phyloP scores from a whole-genome alignment of 2,329 filamentous ascomycete species.

The Hymenotorrendiella dingleyae region DNA sequence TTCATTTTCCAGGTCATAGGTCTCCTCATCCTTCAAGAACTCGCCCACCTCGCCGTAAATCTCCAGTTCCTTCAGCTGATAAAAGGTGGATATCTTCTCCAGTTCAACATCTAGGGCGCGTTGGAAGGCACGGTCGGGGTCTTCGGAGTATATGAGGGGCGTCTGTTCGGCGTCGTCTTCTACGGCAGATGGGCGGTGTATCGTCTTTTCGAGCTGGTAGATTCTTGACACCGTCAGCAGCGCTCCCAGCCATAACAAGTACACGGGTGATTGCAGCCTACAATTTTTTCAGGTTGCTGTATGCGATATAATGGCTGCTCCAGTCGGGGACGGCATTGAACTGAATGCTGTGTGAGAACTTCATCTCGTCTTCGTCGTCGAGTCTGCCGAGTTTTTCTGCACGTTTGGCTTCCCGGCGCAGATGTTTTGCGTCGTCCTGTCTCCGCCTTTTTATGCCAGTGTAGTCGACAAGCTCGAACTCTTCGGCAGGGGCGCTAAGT shows the following conservation, averaged over 20 bases:
- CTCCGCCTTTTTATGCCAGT: constrained; percentile 9
- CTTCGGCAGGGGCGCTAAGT: constrained; percentile 13
- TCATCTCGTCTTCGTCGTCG: constrained; percentile 81
- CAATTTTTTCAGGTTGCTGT: constrained; percentile 99
- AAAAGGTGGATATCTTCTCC: constrained; percentile 92
- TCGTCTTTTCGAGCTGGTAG: constrained; percentile 85
- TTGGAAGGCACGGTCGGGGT: constrained; percentile 77
- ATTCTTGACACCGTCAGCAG: constrained; percentile 52
- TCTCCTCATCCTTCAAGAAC: constrained; percentile 70
- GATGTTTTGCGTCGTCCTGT: constrained; percentile 6
- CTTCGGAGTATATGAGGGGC: constrained; percentile 66
- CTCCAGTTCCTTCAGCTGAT: constrained; percentile 81
- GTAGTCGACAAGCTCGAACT: constrained; percentile 29
- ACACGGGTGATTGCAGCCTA: constrained; percentile 41
- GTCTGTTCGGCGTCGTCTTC: constrained; percentile 73
- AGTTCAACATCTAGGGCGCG: constrained; percentile 81
- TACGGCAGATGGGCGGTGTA: constrained; percentile 53
- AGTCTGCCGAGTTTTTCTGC: constrained; percentile 63
- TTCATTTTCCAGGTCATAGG: constrained; percentile 41
- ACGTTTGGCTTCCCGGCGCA: constrained; percentile 36
- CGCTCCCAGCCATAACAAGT: neutral
- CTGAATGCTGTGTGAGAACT: constrained; percentile 99
- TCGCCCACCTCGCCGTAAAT: constrained; percentile 75
- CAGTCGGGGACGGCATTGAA: constrained; percentile 99
- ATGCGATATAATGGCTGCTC: constrained; percentile 96